Evolutionary conservation across 257 asterid genomes (phyloP).

Genomic region (Rubia yunnanensis): DNA sequence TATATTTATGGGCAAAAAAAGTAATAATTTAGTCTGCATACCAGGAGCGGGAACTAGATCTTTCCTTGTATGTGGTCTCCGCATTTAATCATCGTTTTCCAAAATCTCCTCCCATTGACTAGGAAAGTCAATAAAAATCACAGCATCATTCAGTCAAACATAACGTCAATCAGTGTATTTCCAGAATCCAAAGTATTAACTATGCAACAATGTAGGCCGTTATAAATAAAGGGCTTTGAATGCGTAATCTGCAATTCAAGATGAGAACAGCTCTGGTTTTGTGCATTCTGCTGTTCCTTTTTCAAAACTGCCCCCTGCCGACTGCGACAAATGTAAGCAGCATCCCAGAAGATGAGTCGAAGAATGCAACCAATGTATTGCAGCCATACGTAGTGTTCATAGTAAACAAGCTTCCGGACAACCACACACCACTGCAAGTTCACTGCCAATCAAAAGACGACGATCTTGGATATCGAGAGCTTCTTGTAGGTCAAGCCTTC

Average conservation of each 20-base stretch:
- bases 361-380: background rate
- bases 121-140: no score
- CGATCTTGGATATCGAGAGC: constrained; percentile 12
- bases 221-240: no score
- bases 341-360: background rate
- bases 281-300: no score
- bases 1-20: no score
- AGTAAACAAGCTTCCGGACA: background rate
- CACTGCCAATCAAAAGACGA: constrained; percentile 15
- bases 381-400: constrained; percentile 2
- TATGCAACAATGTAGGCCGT: background rate
- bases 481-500: background rate
- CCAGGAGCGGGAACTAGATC: no score
- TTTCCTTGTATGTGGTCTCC: no score
- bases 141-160: no score
- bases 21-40: no score
- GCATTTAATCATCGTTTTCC: no score
- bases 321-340: background rate
- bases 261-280: background rate
- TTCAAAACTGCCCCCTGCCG: background rate
- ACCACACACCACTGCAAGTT: background rate
- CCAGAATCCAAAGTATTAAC: background rate
- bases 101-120: no score
- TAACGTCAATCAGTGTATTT: no score
- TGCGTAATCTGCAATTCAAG: background rate